Conservation (phyloP, 148 eudicot species). For the Bassia scoparia region DNA sequence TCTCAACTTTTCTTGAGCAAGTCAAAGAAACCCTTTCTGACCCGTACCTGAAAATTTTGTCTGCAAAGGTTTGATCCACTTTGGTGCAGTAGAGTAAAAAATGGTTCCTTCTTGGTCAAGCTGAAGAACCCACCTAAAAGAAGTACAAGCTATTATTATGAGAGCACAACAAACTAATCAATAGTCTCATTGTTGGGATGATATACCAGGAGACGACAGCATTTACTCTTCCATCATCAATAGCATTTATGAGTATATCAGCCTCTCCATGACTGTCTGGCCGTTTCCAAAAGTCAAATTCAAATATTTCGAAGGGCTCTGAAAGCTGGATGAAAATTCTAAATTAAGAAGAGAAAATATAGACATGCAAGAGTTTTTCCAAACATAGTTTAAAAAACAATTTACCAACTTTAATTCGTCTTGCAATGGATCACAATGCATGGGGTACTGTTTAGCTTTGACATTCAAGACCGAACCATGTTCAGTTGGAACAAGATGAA, state of each 20-base stretch:
- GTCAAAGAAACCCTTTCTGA: neutral
- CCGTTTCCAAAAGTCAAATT: constrained; percentile 88
- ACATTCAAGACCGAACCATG: constrained; percentile 38
- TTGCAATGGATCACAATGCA: constrained; percentile 72
- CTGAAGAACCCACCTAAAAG: constrained; percentile 88
- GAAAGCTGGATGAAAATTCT: constrained; percentile 63
- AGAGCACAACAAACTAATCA: constrained; percentile 2
- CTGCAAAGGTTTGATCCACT: constrained; percentile 45
- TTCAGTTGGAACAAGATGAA: constrained; percentile 58
- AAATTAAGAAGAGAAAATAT: constrained; percentile 31
- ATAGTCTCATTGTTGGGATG: constrained; percentile 17
- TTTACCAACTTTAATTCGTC: constrained; percentile 71
- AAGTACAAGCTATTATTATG: constrained; percentile 4
- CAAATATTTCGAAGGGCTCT: constrained; percentile 94
- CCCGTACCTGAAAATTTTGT: constrained; percentile 34
- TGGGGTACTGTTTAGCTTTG: constrained; percentile 57
- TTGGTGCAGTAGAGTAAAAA: constrained; percentile 79
- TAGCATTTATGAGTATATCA: constrained; percentile 53
- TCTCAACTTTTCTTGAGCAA: neutral
- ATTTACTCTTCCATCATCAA: constrained; percentile 61
- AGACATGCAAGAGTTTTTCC: neutral
- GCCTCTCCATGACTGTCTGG: constrained; percentile 71
- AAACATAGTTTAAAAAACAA: constrained; percentile 1
- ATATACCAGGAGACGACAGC: constrained; percentile 88
- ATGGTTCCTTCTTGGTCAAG: constrained; percentile 81